Conservation (phyloP, 2,329 filamentous ascomycete genomes). For the Proliferodiscus dingleyae region DNA sequence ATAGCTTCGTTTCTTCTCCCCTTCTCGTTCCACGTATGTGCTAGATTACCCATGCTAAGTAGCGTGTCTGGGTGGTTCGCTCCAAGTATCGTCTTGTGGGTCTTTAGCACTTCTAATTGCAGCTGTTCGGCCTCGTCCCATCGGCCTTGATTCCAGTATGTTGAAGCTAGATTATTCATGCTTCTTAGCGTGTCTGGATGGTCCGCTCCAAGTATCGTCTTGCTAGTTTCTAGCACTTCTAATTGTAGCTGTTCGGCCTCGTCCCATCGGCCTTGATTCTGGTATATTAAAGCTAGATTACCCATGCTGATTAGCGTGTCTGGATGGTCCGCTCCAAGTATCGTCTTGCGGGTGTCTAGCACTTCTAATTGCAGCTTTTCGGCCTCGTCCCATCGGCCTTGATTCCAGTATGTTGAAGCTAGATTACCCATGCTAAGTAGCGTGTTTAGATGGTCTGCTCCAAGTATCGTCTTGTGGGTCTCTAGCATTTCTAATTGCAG, state of each 20-base stretch:
- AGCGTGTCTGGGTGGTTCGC: background rate
- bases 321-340: background rate
- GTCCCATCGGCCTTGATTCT: background rate
- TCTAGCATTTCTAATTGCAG: background rate
- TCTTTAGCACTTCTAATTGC: background rate
- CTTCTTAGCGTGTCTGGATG: background rate
- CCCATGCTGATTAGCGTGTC: background rate
- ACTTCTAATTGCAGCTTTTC: background rate
- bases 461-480: background rate
- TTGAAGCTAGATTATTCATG: background rate
- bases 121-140: background rate
- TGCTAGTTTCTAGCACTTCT: background rate
- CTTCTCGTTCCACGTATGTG: too few relatives aligned
- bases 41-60: too few relatives aligned
- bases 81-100: background rate
- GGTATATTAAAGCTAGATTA: background rate
- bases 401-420: background rate
- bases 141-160: background rate
- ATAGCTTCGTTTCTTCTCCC: too few relatives aligned
- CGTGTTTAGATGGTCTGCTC: background rate
- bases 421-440: background rate
- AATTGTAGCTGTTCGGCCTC: background rate
- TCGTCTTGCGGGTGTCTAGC: background rate
- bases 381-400: background rate
- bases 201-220: background rate